Conservation (phyloP, 2,329 filamentous ascomycete genomes). For the Pseudofabraea citricarpa region DNA sequence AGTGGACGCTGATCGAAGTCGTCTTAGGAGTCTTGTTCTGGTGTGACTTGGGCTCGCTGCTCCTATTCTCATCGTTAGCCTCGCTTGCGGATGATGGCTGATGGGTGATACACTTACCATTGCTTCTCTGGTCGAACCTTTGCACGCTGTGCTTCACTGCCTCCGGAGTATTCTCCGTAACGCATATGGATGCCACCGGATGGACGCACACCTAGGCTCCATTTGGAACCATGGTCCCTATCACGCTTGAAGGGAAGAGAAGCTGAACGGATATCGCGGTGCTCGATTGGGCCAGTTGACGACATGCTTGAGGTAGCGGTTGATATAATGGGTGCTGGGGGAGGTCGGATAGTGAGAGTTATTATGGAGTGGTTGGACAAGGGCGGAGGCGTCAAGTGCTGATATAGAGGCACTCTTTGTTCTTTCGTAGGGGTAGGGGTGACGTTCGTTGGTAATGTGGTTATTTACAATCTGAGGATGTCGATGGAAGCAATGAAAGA, state of each 20-base stretch:
- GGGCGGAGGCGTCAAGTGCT: too few species aligned
- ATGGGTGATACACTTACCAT: conserved; percentile 10
- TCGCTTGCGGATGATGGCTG: not conserved
- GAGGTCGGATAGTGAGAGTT: too few species aligned
- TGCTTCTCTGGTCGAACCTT: conserved; percentile 23
- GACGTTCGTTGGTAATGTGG: too few species aligned
- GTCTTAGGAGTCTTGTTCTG: conserved; percentile 19
- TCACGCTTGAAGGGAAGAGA: conserved; percentile 24
- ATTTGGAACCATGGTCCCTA: conserved; percentile 25
- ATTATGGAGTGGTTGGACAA: too few species aligned
- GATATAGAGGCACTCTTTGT: too few species aligned
- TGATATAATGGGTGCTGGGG: too few species aligned
- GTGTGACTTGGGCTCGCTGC: conserved; percentile 13
- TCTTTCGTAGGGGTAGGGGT: too few species aligned
- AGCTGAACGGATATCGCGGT: conserved; percentile 25
- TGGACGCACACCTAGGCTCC: conserved; percentile 20
- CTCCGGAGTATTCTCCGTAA: conserved; percentile 7
- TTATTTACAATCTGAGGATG: too few species aligned
- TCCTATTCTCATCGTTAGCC: not conserved
- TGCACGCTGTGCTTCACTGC: conserved; percentile 8
- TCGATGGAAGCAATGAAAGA: too few species aligned
- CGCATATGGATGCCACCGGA: conserved; percentile 9
- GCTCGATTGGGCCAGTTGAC: too few species aligned
- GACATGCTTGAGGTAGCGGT: too few species aligned
- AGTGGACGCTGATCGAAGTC: conserved; percentile 2